Evolutionary conservation across 352 stramenopile species (phyloP).

Genomic region (Aphanomyces euteiches): DNA sequence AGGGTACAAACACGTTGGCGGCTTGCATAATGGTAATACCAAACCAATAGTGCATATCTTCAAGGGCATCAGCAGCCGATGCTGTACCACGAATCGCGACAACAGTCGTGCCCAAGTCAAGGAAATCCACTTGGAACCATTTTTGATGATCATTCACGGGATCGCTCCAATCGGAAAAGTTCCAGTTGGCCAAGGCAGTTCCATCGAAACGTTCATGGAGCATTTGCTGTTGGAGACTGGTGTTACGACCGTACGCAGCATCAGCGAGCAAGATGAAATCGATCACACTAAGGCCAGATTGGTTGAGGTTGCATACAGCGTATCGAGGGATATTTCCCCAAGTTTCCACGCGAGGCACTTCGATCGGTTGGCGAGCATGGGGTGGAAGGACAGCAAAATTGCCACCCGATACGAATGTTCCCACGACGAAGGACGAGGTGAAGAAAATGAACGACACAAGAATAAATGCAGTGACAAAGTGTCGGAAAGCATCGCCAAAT

Average conservation of each 20-base stretch:
- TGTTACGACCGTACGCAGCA: slow-evolving; percentile 77
- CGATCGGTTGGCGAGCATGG: slow-evolving; percentile 44
- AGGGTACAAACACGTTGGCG: slow-evolving; percentile 79
- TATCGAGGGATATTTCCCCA: slow-evolving; percentile 69
- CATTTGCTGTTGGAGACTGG: slow-evolving; percentile 61
- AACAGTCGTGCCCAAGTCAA: slow-evolving; percentile 79
- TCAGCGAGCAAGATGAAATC: slow-evolving; percentile 85
- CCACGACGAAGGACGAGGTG: slow-evolving; percentile 79
- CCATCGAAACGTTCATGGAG: slow-evolving; percentile 78
- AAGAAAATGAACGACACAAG: slow-evolving; percentile 85
- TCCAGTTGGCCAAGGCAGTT: slow-evolving; percentile 68
- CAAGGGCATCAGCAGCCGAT: slow-evolving; percentile 74
- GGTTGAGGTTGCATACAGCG: slow-evolving; percentile 70
- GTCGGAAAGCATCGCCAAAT: slow-evolving; percentile 81
- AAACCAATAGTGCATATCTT: slow-evolving; percentile 86
- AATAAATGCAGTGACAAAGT: slow-evolving; percentile 82
- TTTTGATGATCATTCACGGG: slow-evolving; percentile 61
- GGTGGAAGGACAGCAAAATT: slow-evolving; percentile 79
- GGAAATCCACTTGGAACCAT: slow-evolving; percentile 83
- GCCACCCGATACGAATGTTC: slow-evolving; percentile 79
- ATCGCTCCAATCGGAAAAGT: slow-evolving; percentile 72
- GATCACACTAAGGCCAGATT: slow-evolving; percentile 60
- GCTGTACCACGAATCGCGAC: slow-evolving; percentile 78
- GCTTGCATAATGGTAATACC: slow-evolving; percentile 84
- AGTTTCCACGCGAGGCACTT: slow-evolving; percentile 41